Conservation (phyloP, 2,329 filamentous ascomycete genomes). For the Monosporascus sp. region DNA sequence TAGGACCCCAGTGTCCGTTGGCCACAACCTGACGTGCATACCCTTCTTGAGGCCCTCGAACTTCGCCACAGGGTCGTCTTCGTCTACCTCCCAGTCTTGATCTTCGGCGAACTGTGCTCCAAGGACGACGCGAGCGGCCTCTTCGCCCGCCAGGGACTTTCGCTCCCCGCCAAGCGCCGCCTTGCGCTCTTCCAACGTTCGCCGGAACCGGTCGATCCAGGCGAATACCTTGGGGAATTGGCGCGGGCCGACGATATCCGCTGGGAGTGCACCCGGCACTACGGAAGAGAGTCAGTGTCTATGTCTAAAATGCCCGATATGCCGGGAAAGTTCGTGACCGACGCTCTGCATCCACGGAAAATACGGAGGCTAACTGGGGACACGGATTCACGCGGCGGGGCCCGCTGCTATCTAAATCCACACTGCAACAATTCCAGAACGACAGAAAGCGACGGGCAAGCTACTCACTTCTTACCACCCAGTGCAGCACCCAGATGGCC, state of each 20-base stretch:
- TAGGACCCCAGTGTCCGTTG: conserved; percentile 56
- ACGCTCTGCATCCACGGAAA: too few relatives aligned
- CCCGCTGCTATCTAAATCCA: conserved; percentile 9
- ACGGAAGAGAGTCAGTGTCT: conserved; percentile 1
- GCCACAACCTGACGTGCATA: conserved; percentile 52
- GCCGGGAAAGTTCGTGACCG: too few relatives aligned
- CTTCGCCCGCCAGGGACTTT: conserved; percentile 43
- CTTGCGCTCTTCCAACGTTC: conserved; percentile 32
- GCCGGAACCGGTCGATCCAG: conserved; percentile 60
- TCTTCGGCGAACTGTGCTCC: conserved; percentile 39
- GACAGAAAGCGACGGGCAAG: neutral
- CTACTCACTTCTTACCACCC: conserved; percentile 32
- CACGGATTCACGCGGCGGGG: too few relatives aligned
- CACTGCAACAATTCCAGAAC: conserved; percentile 26
- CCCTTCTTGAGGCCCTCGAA: conserved; percentile 48
- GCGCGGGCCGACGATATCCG: conserved; percentile 43
- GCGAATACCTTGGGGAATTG: conserved; percentile 56
- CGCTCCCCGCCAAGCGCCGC: conserved; percentile 24
- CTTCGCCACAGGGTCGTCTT: conserved; percentile 39
- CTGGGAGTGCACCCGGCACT: conserved; percentile 50
- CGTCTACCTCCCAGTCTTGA: conserved; percentile 43
- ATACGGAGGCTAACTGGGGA: too few relatives aligned
- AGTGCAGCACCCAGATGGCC: conserved; percentile 63
- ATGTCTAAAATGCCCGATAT: too few relatives aligned
- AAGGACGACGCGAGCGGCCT: conserved; percentile 45